Evolutionary conservation across 495 filamentous ascomycete genomes (phyloP).

Genomic region (Achaetomiella virescens): DNA sequence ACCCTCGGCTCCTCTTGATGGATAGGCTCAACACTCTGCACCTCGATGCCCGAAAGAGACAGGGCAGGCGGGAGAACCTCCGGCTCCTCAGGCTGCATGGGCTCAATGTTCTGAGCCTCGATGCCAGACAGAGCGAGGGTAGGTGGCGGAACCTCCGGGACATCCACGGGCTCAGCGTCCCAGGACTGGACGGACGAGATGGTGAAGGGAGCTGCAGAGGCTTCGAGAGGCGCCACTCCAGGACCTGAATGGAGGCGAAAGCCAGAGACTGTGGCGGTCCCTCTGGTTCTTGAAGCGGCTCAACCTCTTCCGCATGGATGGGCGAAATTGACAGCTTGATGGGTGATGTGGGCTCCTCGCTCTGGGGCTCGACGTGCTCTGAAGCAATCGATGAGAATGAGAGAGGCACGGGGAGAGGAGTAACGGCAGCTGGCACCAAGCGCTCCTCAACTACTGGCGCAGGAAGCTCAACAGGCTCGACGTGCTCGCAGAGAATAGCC

Average conservation of each 20-base stretch:
- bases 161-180: constrained; percentile 17
- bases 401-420: constrained; percentile 9
- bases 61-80: constrained; percentile 12
- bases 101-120: constrained; percentile 22
- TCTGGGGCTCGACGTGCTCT: constrained; percentile 15
- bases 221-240: constrained; percentile 31
- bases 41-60: too few species aligned
- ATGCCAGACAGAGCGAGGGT: constrained; percentile 2
- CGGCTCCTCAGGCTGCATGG: constrained; percentile 13
- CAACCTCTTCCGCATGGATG: constrained; percentile 23
- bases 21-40: constrained; percentile 21
- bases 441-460: constrained; percentile 6
- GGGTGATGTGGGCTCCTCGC: constrained; percentile 14
- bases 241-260: constrained; percentile 26
- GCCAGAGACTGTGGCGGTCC: constrained; percentile 21
- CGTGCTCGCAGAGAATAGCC: constrained; percentile 9
- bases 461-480: constrained; percentile 20
- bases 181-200: constrained; percentile 19
- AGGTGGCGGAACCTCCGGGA: neutral
- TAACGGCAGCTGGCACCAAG: neutral
- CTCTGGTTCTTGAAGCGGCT: constrained; percentile 25
- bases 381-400: constrained; percentile 21
- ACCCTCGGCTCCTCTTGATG: constrained; percentile 9
- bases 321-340: constrained; percentile 24
- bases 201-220: constrained; percentile 11